These are phyloP conservation scores for Vigna reflexopilosa DNA, from an alignment of 306 rosid species.

Conservation along the genomic window DNA sequence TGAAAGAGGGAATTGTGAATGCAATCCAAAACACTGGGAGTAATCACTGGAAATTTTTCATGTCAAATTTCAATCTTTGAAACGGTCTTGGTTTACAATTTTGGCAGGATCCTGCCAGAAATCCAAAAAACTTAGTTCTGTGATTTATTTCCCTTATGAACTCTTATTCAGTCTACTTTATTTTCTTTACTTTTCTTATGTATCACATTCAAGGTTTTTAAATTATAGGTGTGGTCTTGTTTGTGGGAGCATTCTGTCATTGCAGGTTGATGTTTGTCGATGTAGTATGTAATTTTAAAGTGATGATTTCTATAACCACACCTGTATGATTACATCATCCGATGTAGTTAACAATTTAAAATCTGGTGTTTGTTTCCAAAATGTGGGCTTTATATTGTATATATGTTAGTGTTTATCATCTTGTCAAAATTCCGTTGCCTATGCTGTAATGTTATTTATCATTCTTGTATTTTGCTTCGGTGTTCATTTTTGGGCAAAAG, in stretches of 20 bases:
- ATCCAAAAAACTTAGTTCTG: neutral
- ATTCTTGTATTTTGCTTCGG: conserved; percentile 14
- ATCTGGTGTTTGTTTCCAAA: conserved; percentile 1
- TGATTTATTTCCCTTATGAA: conserved; percentile 16
- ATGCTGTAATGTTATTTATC: neutral
- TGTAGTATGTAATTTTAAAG: neutral
- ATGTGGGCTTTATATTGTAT: conserved; percentile 3
- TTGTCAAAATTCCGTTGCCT: conserved; percentile 15
- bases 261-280: neutral
- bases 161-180: neutral
- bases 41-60: conserved; percentile 1
- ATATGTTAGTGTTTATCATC: conserved; percentile 9
- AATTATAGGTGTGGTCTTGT: conserved; percentile 2
- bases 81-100: conserved; percentile 9
- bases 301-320: conserved; percentile 17
- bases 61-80: conserved; percentile 29
- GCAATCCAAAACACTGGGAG: conserved; percentile 15
- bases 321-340: neutral
- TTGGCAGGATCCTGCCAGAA: conserved; percentile 30
- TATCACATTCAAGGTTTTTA: conserved; percentile 5
- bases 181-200: conserved; percentile 17
- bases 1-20: conserved; percentile 35
- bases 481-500: neutral
- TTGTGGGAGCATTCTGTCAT: conserved; percentile 1
- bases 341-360: conserved; percentile 24